These are phyloP conservation scores for Cystofilobasidium capitatum DNA, from an alignment of 768 basidiomycete genomes.

Conservation along the genomic window DNA sequence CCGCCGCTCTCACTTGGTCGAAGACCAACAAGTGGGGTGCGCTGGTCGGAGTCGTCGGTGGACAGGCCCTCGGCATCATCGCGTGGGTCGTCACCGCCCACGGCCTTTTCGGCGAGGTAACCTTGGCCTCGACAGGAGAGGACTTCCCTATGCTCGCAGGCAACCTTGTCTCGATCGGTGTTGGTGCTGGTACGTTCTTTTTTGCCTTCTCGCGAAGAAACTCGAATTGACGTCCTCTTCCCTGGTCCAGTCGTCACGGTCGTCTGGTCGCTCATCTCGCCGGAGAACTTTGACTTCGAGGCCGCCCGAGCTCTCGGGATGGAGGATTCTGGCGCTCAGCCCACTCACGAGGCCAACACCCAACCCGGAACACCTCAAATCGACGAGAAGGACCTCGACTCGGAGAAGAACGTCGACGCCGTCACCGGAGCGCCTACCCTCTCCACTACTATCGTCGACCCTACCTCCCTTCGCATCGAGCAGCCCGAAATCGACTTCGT, in stretches of 20 bases:
- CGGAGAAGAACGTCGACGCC: conserved; percentile 17
- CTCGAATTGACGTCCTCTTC: conserved; percentile 41
- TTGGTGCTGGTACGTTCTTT: conserved; percentile 47
- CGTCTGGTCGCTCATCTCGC: conserved; percentile 57
- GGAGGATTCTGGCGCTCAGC: conserved; percentile 24
- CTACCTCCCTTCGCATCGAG: conserved; percentile 15
- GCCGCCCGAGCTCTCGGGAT: conserved; percentile 67
- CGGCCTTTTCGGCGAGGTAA: conserved; percentile 56
- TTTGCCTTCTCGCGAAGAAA: conserved; percentile 21
- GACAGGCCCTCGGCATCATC: conserved; percentile 59
- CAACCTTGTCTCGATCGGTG: conserved; percentile 73
- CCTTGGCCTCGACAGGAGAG: conserved; percentile 46
- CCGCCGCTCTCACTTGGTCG: conserved; percentile 71
- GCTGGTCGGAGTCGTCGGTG: conserved; percentile 59
- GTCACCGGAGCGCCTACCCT: conserved; percentile 6
- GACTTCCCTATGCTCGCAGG: conserved; percentile 68
- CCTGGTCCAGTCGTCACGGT: conserved; percentile 72
- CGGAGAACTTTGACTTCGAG: conserved; percentile 73
- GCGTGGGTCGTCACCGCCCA: conserved; percentile 80
- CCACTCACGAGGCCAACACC: neutral
- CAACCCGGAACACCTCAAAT: conserved; percentile 26
- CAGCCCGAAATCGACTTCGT: conserved; percentile 21
- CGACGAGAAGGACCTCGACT: conserved; percentile 33
- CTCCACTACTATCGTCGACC: conserved; percentile 7
- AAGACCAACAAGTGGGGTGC: conserved; percentile 80